These are phyloP conservation scores for Xylariaceae sp. DNA, from an alignment of 2,329 filamentous ascomycete species.

Conservation along the genomic window DNA sequence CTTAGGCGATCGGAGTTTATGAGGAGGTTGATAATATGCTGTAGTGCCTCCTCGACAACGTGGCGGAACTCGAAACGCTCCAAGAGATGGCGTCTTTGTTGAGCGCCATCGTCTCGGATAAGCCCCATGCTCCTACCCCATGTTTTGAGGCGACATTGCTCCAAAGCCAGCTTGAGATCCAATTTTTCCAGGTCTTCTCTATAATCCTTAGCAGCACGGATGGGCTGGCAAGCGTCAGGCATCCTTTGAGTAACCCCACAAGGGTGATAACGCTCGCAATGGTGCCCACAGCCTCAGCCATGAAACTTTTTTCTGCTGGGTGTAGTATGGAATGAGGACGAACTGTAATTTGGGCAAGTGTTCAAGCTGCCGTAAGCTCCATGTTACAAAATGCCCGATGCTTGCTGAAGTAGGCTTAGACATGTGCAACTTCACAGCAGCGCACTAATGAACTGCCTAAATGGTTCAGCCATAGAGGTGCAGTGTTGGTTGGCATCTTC, in stretches of 20 bases:
- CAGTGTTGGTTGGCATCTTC: too few relatives aligned
- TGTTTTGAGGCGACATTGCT: conserved; percentile 2
- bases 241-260: not conserved
- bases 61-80: not conserved
- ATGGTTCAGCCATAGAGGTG: not conserved
- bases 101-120: not conserved
- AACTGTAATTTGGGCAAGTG: too few relatives aligned
- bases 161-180: not conserved
- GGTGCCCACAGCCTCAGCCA: conserved; percentile 1
- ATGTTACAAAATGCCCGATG: not conserved
- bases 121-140: conserved; percentile 1
- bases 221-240: not conserved
- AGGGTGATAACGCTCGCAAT: not conserved
- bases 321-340: not conserved
- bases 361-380: not conserved
- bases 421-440: not conserved
- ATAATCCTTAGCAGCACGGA: not conserved
- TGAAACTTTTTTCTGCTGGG: not conserved
- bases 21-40: not conserved
- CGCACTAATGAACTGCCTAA: not conserved
- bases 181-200: not conserved
- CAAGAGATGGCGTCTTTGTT: not conserved
- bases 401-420: not conserved
- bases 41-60: not conserved
- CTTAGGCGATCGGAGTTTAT: not conserved